Base-by-base conservation (phyloP, 2,329 filamentous ascomycete species). In the Calonectria ilicicola region DNA sequence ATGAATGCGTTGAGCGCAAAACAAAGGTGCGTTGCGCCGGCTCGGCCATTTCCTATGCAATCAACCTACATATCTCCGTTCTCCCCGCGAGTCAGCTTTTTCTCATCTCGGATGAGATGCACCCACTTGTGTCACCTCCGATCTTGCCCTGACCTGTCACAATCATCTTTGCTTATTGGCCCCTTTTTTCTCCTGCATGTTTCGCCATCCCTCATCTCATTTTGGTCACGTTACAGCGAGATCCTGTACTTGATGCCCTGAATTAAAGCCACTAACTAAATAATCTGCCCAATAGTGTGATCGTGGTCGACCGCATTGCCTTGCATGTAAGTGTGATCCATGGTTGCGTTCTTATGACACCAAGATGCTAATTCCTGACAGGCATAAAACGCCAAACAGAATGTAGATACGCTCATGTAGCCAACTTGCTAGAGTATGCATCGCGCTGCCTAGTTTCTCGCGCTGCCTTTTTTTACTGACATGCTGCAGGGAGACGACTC, bases 1-100 rank as follows among this genome's bases (percentile, higher is more conserved):
- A 92, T 74, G 93, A 95, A 81, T 96, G 94, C 80, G 94, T 96
- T 26, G 93, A 95, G 84, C 88, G 94, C 77, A 96, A 96, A 85
- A 96, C 94, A 27, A 96, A 95, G 88, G 93, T 93, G 81, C 76
- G 89, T 84, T 93, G 81, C 76, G 88, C 84, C 35, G 35, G 65
- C 29, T 62, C 51, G 67, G 69, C 23, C 32, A 35, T 23, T 32
- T 21, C 56, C 47, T 65, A 35, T 51, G 46, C 40, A 60, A 38
- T 60, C 71, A 26, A 51, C 67, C 12, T 73, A n/a, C 44, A 47
- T 65, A 53, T 58, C 38, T 65, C 60, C 44, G 64, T 66, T 69
- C 29, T 32, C 46, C 40, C 58, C 58, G 51, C 35, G 23, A 38
- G 66, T 62, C 63, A 65, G 47, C 62, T 68, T 38, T 56, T 38